phyloP scores from a whole-genome alignment of 1,284 basidiomycete species.

The Cryptococcus deneoformans region DNA sequence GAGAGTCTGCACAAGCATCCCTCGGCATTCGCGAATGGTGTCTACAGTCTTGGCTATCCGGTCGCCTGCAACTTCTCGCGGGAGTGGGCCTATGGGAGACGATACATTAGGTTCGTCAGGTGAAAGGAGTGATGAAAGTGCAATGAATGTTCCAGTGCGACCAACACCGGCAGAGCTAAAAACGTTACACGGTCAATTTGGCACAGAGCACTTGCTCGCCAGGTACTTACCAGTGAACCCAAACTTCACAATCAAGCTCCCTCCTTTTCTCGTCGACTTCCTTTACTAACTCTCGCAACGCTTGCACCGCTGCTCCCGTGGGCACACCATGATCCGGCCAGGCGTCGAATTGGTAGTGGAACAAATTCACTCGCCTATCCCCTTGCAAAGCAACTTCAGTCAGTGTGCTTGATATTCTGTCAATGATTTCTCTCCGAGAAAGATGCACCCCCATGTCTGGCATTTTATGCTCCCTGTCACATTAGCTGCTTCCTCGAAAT shows the following conservation, averaged over 20 bases:
- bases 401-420: constrained; percentile 16
- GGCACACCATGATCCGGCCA: constrained; percentile 49
- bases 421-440: constrained; percentile 1
- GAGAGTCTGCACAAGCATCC: constrained; percentile 34
- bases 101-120: constrained; percentile 1
- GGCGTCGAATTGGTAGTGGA: constrained; percentile 41
- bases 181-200: background rate
- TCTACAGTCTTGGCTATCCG: constrained; percentile 32
- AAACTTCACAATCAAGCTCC: constrained; percentile 36
- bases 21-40: constrained; percentile 34
- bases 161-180: constrained; percentile 45
- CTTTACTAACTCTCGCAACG: constrained; percentile 23
- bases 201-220: background rate
- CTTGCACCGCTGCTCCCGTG: constrained; percentile 22
- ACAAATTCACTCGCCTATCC: constrained; percentile 13
- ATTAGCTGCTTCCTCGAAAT: constrained; percentile 1
- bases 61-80: constrained; percentile 17
- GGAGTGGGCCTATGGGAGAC: constrained; percentile 27
- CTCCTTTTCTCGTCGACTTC: constrained; percentile 20
- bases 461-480: constrained; percentile 8
- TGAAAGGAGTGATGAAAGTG: constrained; percentile 31
- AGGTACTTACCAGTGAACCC: constrained; percentile 45
- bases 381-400: constrained; percentile 9
- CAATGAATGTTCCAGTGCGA: constrained; percentile 43
- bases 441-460: constrained; percentile 4